Evolutionary conservation across 1,284 basidiomycete species (phyloP).

Genomic region (Apiotrichum montevideense): DNA sequence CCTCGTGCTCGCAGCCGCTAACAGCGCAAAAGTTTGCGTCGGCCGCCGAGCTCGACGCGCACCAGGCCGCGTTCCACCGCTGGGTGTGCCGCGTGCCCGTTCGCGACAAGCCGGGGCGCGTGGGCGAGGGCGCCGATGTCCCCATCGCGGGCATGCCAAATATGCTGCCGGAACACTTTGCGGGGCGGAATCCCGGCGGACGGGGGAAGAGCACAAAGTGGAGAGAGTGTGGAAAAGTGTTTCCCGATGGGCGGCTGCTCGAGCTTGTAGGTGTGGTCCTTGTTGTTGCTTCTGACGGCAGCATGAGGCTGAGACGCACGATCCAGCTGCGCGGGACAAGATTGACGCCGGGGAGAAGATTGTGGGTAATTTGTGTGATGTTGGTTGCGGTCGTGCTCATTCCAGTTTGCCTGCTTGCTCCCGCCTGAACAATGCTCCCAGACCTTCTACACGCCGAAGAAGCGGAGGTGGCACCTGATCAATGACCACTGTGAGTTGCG

Average conservation of each 20-base stretch:
- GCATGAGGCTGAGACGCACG: constrained; percentile 84
- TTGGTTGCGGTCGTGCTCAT: not conserved
- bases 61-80: constrained; percentile 75
- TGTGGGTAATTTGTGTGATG: constrained; percentile 51
- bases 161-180: constrained; percentile 27
- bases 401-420: constrained; percentile 75
- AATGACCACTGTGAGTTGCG: constrained; percentile 56
- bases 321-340: constrained; percentile 65
- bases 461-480: constrained; percentile 72
- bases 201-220: constrained; percentile 8
- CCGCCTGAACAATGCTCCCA: constrained; percentile 54
- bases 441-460: constrained; percentile 67
- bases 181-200: constrained; percentile 8
- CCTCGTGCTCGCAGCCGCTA: constrained; percentile 58
- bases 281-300: constrained; percentile 35
- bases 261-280: constrained; percentile 59
- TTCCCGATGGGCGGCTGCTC: constrained; percentile 70
- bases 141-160: not conserved
- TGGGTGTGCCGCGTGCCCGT: constrained; percentile 60
- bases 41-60: constrained; percentile 63
- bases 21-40: constrained; percentile 58
- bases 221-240: constrained; percentile 65
- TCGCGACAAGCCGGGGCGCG: constrained; percentile 21
- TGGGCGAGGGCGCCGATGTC: constrained; percentile 32
- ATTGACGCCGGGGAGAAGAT: constrained; percentile 81